Evolutionary conservation across 2,329 filamentous ascomycete species (phyloP).

Genomic region (Rutstroemia sydowiana): DNA sequence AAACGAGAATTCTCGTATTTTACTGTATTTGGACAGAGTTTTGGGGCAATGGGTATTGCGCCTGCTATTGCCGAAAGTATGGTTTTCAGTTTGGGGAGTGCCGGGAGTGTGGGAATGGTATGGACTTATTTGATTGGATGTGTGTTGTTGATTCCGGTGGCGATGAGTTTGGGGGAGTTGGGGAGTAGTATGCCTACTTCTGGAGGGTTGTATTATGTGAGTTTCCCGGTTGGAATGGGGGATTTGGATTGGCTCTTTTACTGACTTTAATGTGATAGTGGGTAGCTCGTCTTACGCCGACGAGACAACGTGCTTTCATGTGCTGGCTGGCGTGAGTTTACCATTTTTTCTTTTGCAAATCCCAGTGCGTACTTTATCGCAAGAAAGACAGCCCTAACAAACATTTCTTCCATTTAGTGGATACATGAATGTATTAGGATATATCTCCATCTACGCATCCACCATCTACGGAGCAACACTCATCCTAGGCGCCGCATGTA

Average conservation of each 20-base stretch:
- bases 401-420: slow-evolving; percentile 22
- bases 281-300: slow-evolving; percentile 29
- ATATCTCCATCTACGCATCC: slow-evolving; percentile 30
- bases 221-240: neutral
- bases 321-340: slow-evolving; percentile 30
- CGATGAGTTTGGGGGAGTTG: slow-evolving; percentile 27
- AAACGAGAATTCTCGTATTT: slow-evolving; percentile 29
- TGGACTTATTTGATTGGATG: slow-evolving; percentile 29
- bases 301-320: slow-evolving; percentile 26
- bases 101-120: slow-evolving; percentile 26
- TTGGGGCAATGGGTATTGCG: slow-evolving; percentile 30
- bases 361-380: no score
- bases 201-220: slow-evolving; percentile 28
- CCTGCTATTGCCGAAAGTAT: slow-evolving; percentile 29
- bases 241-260: slow-evolving; percentile 3
- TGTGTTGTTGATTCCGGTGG: slow-evolving; percentile 27
- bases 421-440: slow-evolving; percentile 30
- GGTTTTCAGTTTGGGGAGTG: slow-evolving; percentile 26
- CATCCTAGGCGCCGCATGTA: slow-evolving; percentile 25
- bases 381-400: no score
- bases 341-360: neutral
- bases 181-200: slow-evolving; percentile 29
- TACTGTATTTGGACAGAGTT: slow-evolving; percentile 29
- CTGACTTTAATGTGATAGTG: slow-evolving; percentile 17
- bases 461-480: slow-evolving; percentile 30